Evolutionary conservation across 2,329 filamentous ascomycete species (phyloP).

Genomic region (Aschersonia sp.): DNA sequence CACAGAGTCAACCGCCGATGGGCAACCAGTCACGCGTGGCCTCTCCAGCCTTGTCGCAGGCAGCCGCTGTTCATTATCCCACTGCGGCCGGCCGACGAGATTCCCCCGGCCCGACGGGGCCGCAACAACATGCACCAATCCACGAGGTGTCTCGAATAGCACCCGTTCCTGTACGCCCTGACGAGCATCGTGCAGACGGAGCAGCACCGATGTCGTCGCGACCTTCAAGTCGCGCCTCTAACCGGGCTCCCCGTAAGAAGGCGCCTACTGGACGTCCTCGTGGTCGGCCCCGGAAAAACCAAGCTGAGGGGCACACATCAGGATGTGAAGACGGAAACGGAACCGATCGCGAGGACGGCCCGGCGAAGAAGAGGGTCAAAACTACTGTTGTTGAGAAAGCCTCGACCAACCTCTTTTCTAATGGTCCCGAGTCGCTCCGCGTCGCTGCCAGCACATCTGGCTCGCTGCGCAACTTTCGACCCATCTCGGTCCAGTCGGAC

Average conservation of each 20-base stretch:
- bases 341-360: slow-evolving; percentile 34
- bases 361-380: slow-evolving; percentile 57
- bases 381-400: slow-evolving; percentile 52
- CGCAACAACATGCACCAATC: slow-evolving; percentile 8
- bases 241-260: slow-evolving; percentile 13
- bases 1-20: slow-evolving; percentile 12
- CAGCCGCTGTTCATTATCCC: too few species aligned
- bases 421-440: slow-evolving; percentile 63
- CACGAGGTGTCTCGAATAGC: slow-evolving; percentile 20
- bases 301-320: slow-evolving; percentile 51
- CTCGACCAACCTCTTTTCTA: slow-evolving; percentile 57
- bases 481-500: slow-evolving; percentile 40
- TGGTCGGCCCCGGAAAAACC: slow-evolving; percentile 40
- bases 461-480: slow-evolving; percentile 72
- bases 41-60: slow-evolving; percentile 11
- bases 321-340: slow-evolving; percentile 55
- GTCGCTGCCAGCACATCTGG: slow-evolving; percentile 86
- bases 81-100: slow-evolving; percentile 10
- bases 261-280: slow-evolving; percentile 38
- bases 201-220: slow-evolving; percentile 27
- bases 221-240: slow-evolving; percentile 36
- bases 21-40: slow-evolving; percentile 17
- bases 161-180: slow-evolving; percentile 16
- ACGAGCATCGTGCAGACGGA: slow-evolving; percentile 6
- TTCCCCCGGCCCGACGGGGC: slow-evolving; percentile 10